Percentiles rank a stretch among this genome's conserved stretches.
phyloP scores from a whole-genome alignment of 495 filamentous ascomycete genomes.

The Trichoderma virens region DNA sequence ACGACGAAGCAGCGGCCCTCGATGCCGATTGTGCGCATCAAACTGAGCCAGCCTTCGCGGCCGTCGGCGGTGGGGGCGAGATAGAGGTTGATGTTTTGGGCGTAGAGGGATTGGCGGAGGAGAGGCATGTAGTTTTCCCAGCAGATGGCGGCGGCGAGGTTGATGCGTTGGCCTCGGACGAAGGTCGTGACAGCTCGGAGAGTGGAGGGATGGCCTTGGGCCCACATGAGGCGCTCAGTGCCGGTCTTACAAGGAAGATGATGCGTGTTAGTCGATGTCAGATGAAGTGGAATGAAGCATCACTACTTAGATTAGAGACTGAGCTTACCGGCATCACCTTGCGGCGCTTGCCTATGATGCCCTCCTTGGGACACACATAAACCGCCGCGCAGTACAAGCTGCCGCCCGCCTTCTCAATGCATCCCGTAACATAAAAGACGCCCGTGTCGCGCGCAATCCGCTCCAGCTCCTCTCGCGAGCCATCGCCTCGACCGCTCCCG shows the following conservation, averaged over 20 bases:
- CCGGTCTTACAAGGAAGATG: slow-evolving; percentile 57
- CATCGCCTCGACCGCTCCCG: slow-evolving; percentile 61
- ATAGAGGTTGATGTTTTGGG: slow-evolving; percentile 88
- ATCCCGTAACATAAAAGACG: slow-evolving; percentile 70
- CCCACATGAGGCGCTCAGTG: slow-evolving; percentile 80
- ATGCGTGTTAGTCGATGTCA: background rate
- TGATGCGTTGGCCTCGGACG: slow-evolving; percentile 71
- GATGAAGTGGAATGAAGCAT: background rate
- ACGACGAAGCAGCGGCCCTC: slow-evolving; percentile 86
- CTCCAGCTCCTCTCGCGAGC: slow-evolving; percentile 76
- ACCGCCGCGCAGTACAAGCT: slow-evolving; percentile 78
- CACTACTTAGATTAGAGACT: background rate
- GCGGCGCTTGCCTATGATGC: slow-evolving; percentile 75
- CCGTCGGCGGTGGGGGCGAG: slow-evolving; percentile 87
- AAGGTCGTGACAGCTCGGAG: slow-evolving; percentile 72
- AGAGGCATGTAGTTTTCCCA: slow-evolving; percentile 99
- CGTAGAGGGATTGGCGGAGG: slow-evolving; percentile 62
- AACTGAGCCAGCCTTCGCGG: slow-evolving; percentile 72
- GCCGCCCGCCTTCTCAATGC: slow-evolving; percentile 73
- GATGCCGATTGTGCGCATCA: slow-evolving; percentile 71
- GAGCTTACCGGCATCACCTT: slow-evolving; percentile 78
- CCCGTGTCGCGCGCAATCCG: slow-evolving; percentile 62
- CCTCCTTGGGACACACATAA: slow-evolving; percentile 69
- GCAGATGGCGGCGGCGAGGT: slow-evolving; percentile 80
- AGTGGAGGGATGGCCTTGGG: slow-evolving; percentile 72